Evolutionary conservation across 495 filamentous ascomycete species (phyloP).

Genomic region (Chaetomidium leptoderma): DNA sequence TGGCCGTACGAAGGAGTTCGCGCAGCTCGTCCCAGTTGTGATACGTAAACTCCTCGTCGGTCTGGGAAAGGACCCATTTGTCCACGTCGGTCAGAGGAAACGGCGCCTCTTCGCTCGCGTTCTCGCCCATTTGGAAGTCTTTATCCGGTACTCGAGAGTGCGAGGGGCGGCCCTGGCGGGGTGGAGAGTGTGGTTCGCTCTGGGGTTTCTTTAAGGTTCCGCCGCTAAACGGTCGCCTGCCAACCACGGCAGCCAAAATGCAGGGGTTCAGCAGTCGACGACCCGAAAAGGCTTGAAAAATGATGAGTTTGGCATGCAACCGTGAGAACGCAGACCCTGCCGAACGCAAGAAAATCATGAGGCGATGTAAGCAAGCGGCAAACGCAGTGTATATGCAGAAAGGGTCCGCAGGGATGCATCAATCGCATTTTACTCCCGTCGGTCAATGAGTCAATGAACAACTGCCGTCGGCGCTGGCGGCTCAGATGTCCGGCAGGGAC

Average conservation of each 20-base stretch:
- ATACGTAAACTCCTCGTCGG: slow-evolving; percentile 62
- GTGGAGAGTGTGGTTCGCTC: slow-evolving; percentile 6
- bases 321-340: neutral
- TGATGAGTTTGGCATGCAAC: neutral
- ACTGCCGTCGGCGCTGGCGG: neutral
- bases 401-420: neutral
- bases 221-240: slow-evolving; percentile 9
- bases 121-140: slow-evolving; percentile 27
- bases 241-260: neutral
- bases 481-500: neutral
- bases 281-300: neutral
- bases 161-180: no score
- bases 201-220: slow-evolving; percentile 10
- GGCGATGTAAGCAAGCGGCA: neutral
- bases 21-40: slow-evolving; percentile 68
- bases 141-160: slow-evolving; percentile 8
- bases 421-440: slow-evolving; percentile 5
- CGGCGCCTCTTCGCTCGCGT: slow-evolving; percentile 38
- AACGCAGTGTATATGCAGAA: neutral
- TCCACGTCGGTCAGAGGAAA: slow-evolving; percentile 66
- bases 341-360: neutral
- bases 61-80: slow-evolving; percentile 59
- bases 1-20: slow-evolving; percentile 59
- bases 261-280: neutral
- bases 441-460: neutral